A percentile compares a stretch with the other conserved stretches of the same genome.
phyloP scores from a whole-genome alignment of 306 rosid genomes.

The Acacia crassicarpa region DNA sequence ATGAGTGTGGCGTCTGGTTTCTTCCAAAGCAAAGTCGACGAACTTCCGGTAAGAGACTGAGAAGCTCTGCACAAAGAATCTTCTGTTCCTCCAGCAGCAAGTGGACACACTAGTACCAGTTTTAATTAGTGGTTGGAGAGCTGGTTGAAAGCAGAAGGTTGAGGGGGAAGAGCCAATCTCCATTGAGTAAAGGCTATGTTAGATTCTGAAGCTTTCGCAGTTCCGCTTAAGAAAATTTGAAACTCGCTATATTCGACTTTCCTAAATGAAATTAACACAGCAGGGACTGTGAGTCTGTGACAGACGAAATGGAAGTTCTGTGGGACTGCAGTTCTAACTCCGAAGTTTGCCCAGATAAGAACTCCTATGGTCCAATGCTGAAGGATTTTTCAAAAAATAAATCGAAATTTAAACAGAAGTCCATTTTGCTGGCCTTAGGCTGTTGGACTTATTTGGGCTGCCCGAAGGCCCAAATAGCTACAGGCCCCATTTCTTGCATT shows the following conservation, averaged over 20 bases:
- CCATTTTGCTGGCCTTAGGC: no score
- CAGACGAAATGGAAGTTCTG: not conserved
- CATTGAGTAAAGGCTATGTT: conserved; percentile 14
- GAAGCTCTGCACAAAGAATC: not conserved
- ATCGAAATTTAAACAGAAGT: no score
- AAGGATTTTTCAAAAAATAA: not conserved
- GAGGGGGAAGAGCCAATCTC: conserved; percentile 35
- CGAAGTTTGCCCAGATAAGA: not conserved
- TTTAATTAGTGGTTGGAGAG: conserved; percentile 5
- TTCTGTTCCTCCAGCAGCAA: conserved; percentile 10
- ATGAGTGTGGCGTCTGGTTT: conserved; percentile 37
- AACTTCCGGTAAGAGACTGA: conserved; percentile 42
- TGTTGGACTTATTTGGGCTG: no score
- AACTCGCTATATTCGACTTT: not conserved
- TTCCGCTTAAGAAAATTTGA: not conserved
- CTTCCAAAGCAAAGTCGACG: conserved; percentile 49
- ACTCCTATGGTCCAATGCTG: not conserved
- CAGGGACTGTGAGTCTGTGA: not conserved
- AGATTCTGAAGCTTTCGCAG: not conserved
- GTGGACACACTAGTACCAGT: not conserved
- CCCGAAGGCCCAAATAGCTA: not conserved
- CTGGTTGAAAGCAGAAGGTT: conserved; percentile 17
- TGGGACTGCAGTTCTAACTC: not conserved
- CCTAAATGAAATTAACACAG: not conserved
- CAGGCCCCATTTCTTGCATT: not conserved